Percentiles rank a stretch among this genome's conserved stretches.
Evolutionary conservation across 768 basidiomycete genomes (phyloP).

Genomic region (Boletus pseudopeckii): DNA sequence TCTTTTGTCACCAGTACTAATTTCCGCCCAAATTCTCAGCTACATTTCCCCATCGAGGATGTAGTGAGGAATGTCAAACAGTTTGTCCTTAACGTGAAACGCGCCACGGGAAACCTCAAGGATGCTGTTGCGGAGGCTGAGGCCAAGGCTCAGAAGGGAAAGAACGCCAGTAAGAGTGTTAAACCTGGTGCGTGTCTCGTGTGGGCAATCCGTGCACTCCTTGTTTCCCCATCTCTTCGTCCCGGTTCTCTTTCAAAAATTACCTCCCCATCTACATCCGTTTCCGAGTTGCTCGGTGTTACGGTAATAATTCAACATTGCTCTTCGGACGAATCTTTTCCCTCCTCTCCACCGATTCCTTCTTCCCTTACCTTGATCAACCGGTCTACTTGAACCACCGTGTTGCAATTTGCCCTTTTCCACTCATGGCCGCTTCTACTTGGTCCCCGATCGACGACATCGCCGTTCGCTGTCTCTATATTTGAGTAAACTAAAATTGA

Average conservation of each 20-base stretch:
- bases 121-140: constrained; percentile 38
- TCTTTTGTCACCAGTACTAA: constrained; percentile 1
- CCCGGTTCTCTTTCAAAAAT: not conserved
- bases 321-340: not conserved
- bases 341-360: not conserved
- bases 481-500: constrained; percentile 1
- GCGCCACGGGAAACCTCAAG: constrained; percentile 66
- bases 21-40: constrained; percentile 38
- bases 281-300: constrained; percentile 1
- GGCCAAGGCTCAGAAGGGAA: constrained; percentile 41
- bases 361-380: not conserved
- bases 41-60: constrained; percentile 71
- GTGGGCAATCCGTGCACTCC: not conserved
- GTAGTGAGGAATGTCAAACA: constrained; percentile 75
- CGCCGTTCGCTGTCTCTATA: not conserved
- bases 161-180: constrained; percentile 35
- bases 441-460: constrained; percentile 11
- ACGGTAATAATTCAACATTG: not conserved
- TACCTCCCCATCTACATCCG: not conserved
- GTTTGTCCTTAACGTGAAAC: constrained; percentile 72
- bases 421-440: constrained; percentile 3
- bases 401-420: constrained; percentile 3
- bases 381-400: not conserved
- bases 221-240: not conserved
- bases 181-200: constrained; percentile 42